Percentiles rank a stretch among this genome's conserved stretches.
These are phyloP conservation scores for Leccinum subgranulosum DNA, from an alignment of 768 basidiomycete species.

Conservation along the genomic window DNA sequence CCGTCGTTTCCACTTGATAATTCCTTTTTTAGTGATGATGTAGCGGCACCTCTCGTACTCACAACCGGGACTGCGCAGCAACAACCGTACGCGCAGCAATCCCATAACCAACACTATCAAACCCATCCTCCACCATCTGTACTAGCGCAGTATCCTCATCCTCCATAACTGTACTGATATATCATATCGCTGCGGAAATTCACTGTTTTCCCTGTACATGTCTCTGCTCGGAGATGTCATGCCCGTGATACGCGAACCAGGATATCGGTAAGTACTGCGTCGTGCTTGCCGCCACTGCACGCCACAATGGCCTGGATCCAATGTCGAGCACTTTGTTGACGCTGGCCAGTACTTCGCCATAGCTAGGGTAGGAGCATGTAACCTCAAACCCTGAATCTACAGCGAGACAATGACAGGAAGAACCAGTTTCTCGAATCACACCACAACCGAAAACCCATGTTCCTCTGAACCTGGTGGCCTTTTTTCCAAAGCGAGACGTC, in stretches of 20 bases:
- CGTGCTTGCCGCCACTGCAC: neutral
- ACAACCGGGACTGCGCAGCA: conserved; percentile 7
- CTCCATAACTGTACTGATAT: conserved; percentile 5
- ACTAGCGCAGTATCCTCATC: conserved; percentile 14
- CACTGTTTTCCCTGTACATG: neutral
- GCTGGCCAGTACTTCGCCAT: neutral
- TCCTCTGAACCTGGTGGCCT: neutral
- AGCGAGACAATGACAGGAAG: neutral
- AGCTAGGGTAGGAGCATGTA: neutral
- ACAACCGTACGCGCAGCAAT: conserved; percentile 7
- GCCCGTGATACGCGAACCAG: neutral
- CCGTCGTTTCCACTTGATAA: neutral
- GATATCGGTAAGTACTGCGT: neutral
- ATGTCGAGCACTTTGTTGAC: neutral
- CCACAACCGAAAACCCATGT: no score
- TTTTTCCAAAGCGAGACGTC: neutral
- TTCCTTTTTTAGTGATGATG: conserved; percentile 24
- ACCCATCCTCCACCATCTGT: conserved; percentile 13
- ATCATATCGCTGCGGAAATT: neutral
- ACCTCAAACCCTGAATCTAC: neutral
- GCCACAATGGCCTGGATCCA: neutral
- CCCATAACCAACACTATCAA: conserved; percentile 8
- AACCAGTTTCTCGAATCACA: neutral
- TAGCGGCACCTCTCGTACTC: conserved; percentile 13
- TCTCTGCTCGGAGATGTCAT: neutral